Percentiles rank a stretch among this genome's conserved stretches.
Evolutionary conservation across 768 basidiomycete species (phyloP).

Genomic region (Boletus patriciae): DNA sequence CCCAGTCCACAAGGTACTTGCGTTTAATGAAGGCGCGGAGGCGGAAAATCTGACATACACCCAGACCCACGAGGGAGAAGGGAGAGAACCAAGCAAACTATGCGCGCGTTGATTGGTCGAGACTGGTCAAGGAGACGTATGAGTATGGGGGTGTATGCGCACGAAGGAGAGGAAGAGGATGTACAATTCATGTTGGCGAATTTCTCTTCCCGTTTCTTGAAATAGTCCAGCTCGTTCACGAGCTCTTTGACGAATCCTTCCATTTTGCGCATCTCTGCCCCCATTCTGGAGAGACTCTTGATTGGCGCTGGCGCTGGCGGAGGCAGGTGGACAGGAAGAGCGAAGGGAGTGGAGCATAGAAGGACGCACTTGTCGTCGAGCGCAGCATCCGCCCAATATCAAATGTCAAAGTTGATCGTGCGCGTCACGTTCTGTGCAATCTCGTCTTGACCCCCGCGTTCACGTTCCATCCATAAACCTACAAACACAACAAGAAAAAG

Average conservation of each 20-base stretch:
- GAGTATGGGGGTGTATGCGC: neutral
- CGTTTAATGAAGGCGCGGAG: conserved; percentile 93
- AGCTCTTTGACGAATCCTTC: conserved; percentile 95
- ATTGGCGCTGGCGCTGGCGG: conserved; percentile 89
- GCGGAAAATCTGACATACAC: conserved; percentile 94
- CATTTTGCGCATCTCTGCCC: conserved; percentile 97
- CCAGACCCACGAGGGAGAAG: conserved; percentile 71
- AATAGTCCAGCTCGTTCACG: conserved; percentile 85
- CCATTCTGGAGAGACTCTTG: conserved; percentile 95
- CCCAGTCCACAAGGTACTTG: conserved; percentile 87
- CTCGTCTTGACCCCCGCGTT: conserved; percentile 45
- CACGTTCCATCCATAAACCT: neutral
- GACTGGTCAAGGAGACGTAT: conserved; percentile 44
- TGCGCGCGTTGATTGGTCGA: conserved; percentile 92
- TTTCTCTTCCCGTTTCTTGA: conserved; percentile 84
- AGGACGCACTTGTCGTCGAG: conserved; percentile 92
- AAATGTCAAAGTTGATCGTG: conserved; percentile 87
- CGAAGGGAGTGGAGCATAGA: neutral
- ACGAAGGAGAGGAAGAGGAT: conserved; percentile 27
- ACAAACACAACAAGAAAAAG: neutral
- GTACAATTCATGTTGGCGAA: conserved; percentile 88
- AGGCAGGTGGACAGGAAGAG: neutral
- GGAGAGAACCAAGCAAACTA: conserved; percentile 92
- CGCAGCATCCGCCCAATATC: conserved; percentile 99
- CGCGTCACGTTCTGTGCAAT: conserved; percentile 54